phyloP scores from a whole-genome alignment of 768 basidiomycete species.

The Tremella mesenterica region DNA sequence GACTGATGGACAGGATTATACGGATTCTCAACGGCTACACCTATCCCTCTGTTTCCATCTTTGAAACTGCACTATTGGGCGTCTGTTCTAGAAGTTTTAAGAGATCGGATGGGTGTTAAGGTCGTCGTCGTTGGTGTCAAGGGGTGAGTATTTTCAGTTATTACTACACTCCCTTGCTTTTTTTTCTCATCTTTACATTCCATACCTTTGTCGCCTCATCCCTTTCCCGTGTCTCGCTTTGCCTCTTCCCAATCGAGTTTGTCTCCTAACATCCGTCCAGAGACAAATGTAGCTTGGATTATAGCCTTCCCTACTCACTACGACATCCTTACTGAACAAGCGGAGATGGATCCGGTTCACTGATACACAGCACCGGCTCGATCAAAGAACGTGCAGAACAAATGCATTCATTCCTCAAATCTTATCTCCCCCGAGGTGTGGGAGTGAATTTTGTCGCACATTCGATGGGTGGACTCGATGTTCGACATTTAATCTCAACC shows the following conservation, averaged over 20 bases:
- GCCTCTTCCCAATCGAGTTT: not conserved
- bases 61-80: conserved; percentile 91
- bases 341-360: not conserved
- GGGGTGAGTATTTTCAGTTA: conserved; percentile 52
- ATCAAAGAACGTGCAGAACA: conserved; percentile 68
- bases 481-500: conserved; percentile 81
- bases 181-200: not conserved
- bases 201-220: not conserved
- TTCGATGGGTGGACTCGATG: conserved; percentile 96
- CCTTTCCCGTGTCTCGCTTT: not conserved
- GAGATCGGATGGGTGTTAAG: conserved; percentile 74
- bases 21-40: conserved; percentile 86
- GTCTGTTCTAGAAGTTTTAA: conserved; percentile 69
- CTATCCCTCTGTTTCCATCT: conserved; percentile 63
- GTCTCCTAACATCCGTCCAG: too few species aligned
- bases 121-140: conserved; percentile 95
- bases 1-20: conserved; percentile 61
- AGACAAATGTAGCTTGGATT: not conserved
- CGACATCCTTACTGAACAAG: not conserved
- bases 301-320: not conserved
- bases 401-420: conserved; percentile 63
- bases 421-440: conserved; percentile 56
- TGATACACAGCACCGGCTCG: conserved; percentile 72
- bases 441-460: conserved; percentile 91
- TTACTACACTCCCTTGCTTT: not conserved